Percentiles rank a stretch among this genome's conserved stretches.
phyloP scores from a whole-genome alignment of 1,284 basidiomycete genomes.

The Austroboletus niveus region DNA sequence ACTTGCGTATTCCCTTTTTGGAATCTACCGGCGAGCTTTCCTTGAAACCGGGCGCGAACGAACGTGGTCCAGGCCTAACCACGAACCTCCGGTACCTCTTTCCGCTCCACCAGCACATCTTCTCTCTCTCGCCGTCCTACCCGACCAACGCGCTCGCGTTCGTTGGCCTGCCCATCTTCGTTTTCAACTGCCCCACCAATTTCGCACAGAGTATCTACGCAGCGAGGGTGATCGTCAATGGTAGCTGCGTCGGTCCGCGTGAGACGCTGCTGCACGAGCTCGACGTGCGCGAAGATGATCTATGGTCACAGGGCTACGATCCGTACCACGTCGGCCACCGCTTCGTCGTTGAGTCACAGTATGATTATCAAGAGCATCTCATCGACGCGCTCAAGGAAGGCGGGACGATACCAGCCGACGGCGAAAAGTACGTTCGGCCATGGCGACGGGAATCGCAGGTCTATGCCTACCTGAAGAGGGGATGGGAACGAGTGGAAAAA shows the following conservation, averaged over 20 bases:
- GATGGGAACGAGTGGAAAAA: constrained; percentile 45
- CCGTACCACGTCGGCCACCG: constrained; percentile 51
- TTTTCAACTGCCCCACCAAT: constrained; percentile 50
- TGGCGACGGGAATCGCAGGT: constrained; percentile 43
- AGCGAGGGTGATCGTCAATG: constrained; percentile 44
- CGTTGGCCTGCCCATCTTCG: constrained; percentile 46
- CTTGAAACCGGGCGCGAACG: constrained; percentile 24
- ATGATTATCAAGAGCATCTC: constrained; percentile 49
- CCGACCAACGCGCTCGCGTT: constrained; percentile 53
- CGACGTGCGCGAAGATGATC: constrained; percentile 37
- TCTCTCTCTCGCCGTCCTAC: constrained; percentile 45
- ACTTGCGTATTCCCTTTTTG: constrained; percentile 52
- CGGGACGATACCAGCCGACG: constrained; percentile 41
- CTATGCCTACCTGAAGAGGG: constrained; percentile 39
- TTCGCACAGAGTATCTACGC: constrained; percentile 49
- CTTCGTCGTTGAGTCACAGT: constrained; percentile 39
- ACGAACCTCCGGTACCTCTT: constrained; percentile 55
- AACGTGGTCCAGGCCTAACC: constrained; percentile 33
- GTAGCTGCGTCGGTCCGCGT: constrained; percentile 40
- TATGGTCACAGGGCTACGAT: constrained; percentile 42
- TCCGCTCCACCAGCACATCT: constrained; percentile 52
- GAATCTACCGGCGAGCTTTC: constrained; percentile 36
- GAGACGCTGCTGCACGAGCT: constrained; percentile 42
- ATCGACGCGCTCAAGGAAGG: constrained; percentile 43
- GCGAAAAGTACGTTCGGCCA: constrained; percentile 45